Base-by-base conservation (phyloP, 805 yeast species). In the Candida orba region DNA sequence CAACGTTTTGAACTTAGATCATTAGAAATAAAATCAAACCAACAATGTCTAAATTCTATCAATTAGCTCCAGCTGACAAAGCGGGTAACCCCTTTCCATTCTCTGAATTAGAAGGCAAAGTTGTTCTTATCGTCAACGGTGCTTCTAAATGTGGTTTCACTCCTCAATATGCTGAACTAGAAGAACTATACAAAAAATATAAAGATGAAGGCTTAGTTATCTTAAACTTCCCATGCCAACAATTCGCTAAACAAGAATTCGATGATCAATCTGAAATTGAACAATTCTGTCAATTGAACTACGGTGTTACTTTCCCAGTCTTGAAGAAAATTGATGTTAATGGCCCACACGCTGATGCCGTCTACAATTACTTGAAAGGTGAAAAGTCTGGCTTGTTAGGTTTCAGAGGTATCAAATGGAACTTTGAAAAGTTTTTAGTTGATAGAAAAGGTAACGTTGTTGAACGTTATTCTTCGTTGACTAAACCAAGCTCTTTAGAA, bases 231-330 rank as follows among this genome's bases (percentile, higher is more conserved):
- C 96, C 96, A 43, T 84, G 95, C 66, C 85, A 86, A 66, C 96
- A 89, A 65, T 88, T 88, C 58, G 93, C 85, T 33, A 75, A 60
- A 75, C 95, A 75, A 83, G 95, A 71, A 80, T 95, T 68, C 38
- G 83, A 83, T 18, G 59, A 73, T 14, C 78, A 75, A 37, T 75
- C 79, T 41, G 90, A 85, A 60, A 86, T 88, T 54, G 79, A 78
- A 33, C 63, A 72, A 36, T 88, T 88, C 71, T 88, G 96, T 66
- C 65, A 76, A 39, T 62, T 79, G 56, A 89, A 87, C 70, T 93
- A 81, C 62, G 96, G 96, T 43, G 97, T 91, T 35, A 70, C 84
- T 15, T 91, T 93, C 81, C 96, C 96, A 27, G 75, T 91, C 29
- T 68, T 91, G 76, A 73, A 76, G 62, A 91, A 90, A 72, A 64